Evolutionary conservation across 2,329 filamentous ascomycete genomes (phyloP), one percentile per base, ranked within the genome.

Genomic region (Didymella keratinophila): DNA sequence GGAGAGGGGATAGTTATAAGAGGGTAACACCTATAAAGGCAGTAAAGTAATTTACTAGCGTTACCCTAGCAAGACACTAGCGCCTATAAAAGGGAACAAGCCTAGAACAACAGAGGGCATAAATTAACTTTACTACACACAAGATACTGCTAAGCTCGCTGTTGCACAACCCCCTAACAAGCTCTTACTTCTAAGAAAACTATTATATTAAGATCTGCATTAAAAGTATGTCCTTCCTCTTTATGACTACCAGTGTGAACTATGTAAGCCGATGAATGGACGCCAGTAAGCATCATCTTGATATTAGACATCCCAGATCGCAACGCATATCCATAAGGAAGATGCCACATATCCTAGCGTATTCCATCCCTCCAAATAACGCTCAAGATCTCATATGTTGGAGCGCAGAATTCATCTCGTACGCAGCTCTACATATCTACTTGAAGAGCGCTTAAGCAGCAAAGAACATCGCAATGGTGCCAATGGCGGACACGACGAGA

Each of bases 401-500:
- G 20, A 20, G 16, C 25, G 32, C 25, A 14, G 14, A 25, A 11
- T 23, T 45, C 4, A 7, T 14, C 16, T 28, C 66, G 11, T 21
- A 41, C 37, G 18, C 18, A 34, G 28, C 14, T 21, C 12, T 36
- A n/a, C 20, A 27, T 16, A 27, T 8, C 21, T n/a, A n/a, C 28
- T 7, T 25, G 10, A 20, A 7, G 5, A 43, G 20, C 39, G 14
- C 20, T 52, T 28, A 52, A 36, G 57, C 42, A 14, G 60, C 45
- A 20, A 50, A 34, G 30, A 48, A 56, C 45, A 28, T 58, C 9
- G 20, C 52, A 50, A 60, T 39, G 14, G 60, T 18, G 12, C 63
- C 43, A 11, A 62, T 21, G 36, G 56, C 49, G 3, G 66, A 48
- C 7, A 56, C 36, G 7, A 37, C 41, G 21, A 62, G 49, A 16